Evolutionary conservation across 2,329 filamentous ascomycete genomes (phyloP).

Genomic region (Ophiostoma montium): DNA sequence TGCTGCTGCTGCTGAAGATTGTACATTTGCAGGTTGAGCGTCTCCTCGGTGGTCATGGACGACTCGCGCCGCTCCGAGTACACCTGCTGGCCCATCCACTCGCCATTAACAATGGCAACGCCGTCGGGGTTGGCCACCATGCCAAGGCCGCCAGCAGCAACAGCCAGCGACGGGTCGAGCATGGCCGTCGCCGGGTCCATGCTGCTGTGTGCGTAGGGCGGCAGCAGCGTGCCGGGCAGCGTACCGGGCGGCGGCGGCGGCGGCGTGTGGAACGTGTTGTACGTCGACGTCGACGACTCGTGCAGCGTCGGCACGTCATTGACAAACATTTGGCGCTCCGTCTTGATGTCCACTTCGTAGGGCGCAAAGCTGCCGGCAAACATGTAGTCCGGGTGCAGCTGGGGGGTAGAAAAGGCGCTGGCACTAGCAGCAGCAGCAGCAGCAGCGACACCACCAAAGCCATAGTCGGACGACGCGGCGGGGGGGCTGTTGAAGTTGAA

Average conservation of each 20-base stretch:
- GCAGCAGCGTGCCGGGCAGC: constrained; percentile 52
- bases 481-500: constrained; percentile 60
- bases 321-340: constrained; percentile 84
- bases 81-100: constrained; percentile 58
- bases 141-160: constrained; percentile 1
- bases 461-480: constrained; percentile 31
- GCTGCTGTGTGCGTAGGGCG: constrained; percentile 36
- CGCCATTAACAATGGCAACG: constrained; percentile 19
- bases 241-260: too few species aligned
- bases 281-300: constrained; percentile 82
- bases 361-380: constrained; percentile 28
- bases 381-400: constrained; percentile 49
- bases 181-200: constrained; percentile 2
- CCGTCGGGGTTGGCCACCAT: not conserved
- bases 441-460: constrained; percentile 4
- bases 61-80: constrained; percentile 50
- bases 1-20: constrained; percentile 62
- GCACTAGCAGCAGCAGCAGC: not conserved
- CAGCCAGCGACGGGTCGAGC: not conserved
- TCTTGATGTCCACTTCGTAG: constrained; percentile 93
- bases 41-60: constrained; percentile 49
- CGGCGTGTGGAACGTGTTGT: constrained; percentile 77
- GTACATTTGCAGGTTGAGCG: constrained; percentile 65
- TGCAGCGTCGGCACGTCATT: constrained; percentile 74
- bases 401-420: constrained; percentile 41